phyloP scores from a whole-genome alignment of 495 filamentous ascomycete species.

The Daldinia loculata region DNA sequence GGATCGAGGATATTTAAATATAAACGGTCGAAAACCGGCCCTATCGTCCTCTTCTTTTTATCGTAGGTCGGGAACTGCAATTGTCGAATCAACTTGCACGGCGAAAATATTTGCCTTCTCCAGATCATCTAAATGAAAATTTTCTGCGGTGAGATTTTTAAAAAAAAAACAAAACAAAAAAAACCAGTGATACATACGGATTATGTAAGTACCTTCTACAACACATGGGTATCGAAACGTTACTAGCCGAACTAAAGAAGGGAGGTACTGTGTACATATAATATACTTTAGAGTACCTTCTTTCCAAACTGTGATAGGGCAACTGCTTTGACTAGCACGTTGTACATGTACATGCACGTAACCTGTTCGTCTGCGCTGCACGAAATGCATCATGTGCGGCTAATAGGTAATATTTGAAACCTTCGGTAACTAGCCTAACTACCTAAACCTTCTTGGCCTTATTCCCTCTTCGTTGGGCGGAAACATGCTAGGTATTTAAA shows the following conservation, averaged over 20 bases:
- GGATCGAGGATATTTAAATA: slow-evolving; percentile 4
- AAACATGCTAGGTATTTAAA: not conserved
- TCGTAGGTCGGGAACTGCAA: slow-evolving; percentile 8
- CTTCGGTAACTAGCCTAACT: slow-evolving; percentile 27
- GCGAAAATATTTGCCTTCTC: slow-evolving; percentile 36
- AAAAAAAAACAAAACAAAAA: not conserved
- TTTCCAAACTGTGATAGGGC: not conserved
- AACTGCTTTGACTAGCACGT: not conserved
- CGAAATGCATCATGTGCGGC: slow-evolving; percentile 32
- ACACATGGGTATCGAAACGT: not conserved
- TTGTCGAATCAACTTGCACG: slow-evolving; percentile 16
- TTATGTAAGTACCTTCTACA: not conserved
- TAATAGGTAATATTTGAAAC: slow-evolving; percentile 28
- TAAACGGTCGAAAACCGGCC: not conserved
- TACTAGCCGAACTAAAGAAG: slow-evolving; percentile 5
- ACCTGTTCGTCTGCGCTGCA: slow-evolving; percentile 7
- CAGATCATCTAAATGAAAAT: slow-evolving; percentile 35
- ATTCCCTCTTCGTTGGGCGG: slow-evolving; percentile 21
- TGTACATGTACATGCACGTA: slow-evolving; percentile 31
- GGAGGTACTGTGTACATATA: slow-evolving; percentile 21
- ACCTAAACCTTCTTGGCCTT: not conserved
- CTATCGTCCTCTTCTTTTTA: slow-evolving; percentile 3
- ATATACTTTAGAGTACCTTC: slow-evolving; percentile 14
- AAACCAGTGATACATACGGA: not conserved
- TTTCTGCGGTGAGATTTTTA: slow-evolving; percentile 38